Conservation (phyloP, 768 basidiomycete species). For the Tylopilus plumbeoviolaceoides region DNA sequence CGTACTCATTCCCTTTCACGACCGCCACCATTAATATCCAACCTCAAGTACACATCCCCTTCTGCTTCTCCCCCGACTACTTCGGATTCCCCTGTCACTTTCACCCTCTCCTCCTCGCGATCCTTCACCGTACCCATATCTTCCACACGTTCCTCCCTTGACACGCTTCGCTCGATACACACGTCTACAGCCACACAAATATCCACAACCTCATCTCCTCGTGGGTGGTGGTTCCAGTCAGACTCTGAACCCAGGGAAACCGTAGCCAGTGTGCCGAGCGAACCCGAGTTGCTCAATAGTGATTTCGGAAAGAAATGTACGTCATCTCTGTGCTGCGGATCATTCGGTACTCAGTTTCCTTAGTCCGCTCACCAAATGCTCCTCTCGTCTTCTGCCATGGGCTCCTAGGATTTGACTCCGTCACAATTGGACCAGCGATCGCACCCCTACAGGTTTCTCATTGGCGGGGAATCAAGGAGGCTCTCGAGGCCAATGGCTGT, state of each 20-base stretch:
- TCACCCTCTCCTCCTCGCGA: slow-evolving; percentile 15
- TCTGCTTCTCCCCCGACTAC: slow-evolving; percentile 52
- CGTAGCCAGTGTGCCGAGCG: slow-evolving; percentile 42
- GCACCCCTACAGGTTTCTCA: slow-evolving; percentile 85
- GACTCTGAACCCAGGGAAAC: slow-evolving; percentile 38
- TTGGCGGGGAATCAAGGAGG: slow-evolving; percentile 96
- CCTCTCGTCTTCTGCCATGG: slow-evolving; percentile 97
- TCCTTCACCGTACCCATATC: slow-evolving; percentile 23
- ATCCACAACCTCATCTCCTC: slow-evolving; percentile 13
- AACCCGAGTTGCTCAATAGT: slow-evolving; percentile 43
- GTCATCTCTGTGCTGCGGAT: slow-evolving; percentile 20
- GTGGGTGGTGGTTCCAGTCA: slow-evolving; percentile 51
- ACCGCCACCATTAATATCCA: slow-evolving; percentile 51
- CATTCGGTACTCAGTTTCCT: background rate
- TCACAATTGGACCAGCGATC: slow-evolving; percentile 73
- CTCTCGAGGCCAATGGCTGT: slow-evolving; percentile 79
- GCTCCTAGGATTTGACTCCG: slow-evolving; percentile 82
- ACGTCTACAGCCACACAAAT: slow-evolving; percentile 27
- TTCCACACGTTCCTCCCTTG: slow-evolving; percentile 47
- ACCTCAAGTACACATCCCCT: slow-evolving; percentile 58
- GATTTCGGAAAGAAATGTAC: slow-evolving; percentile 58
- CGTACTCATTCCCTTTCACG: slow-evolving; percentile 33
- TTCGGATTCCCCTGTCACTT: slow-evolving; percentile 11
- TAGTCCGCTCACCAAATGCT: slow-evolving; percentile 75
- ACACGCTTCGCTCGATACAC: slow-evolving; percentile 48